phyloP scores from a whole-genome alignment of 2,329 filamentous ascomycete species.

The Lomentospora prolificans region DNA sequence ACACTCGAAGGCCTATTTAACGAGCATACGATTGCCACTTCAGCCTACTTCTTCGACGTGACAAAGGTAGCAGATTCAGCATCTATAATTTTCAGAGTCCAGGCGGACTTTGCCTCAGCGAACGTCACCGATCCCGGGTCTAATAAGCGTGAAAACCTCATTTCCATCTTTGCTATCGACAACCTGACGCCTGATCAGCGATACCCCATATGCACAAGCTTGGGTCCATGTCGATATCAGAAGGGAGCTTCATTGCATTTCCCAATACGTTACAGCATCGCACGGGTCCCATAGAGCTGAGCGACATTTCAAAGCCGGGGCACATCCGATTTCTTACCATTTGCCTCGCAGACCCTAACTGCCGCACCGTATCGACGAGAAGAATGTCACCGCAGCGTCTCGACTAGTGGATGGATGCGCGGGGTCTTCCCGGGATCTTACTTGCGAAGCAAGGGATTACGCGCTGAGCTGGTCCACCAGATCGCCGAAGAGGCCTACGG shows the following conservation, averaged over 20 bases:
- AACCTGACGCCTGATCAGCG: neutral
- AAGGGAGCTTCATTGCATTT: slow-evolving; percentile 4
- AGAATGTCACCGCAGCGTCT: slow-evolving; percentile 4
- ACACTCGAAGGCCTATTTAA: neutral
- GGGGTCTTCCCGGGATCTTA: neutral
- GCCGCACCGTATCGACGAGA: slow-evolving; percentile 4
- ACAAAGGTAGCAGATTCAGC: slow-evolving; percentile 1
- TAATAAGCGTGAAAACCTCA: neutral
- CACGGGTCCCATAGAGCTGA: slow-evolving; percentile 2
- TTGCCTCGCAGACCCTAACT: slow-evolving; percentile 5
- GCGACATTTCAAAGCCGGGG: slow-evolving; percentile 1
- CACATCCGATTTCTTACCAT: slow-evolving; percentile 6
- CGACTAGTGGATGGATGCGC: slow-evolving; percentile 7
- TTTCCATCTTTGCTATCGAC: neutral
- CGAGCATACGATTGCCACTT: slow-evolving; percentile 8
- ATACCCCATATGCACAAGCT: neutral
- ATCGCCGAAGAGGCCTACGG: neutral
- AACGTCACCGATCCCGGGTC: neutral
- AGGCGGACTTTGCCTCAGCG: neutral
- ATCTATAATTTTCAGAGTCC: neutral
- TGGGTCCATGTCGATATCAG: slow-evolving; percentile 1
- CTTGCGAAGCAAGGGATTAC: slow-evolving; percentile 1
- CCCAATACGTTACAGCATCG: slow-evolving; percentile 2
- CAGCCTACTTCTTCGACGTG: neutral
- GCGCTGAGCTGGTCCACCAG: neutral